These are phyloP conservation scores for Hibiscus mutabilis DNA, from an alignment of 345 rosid genomes.

Conservation along the genomic window DNA sequence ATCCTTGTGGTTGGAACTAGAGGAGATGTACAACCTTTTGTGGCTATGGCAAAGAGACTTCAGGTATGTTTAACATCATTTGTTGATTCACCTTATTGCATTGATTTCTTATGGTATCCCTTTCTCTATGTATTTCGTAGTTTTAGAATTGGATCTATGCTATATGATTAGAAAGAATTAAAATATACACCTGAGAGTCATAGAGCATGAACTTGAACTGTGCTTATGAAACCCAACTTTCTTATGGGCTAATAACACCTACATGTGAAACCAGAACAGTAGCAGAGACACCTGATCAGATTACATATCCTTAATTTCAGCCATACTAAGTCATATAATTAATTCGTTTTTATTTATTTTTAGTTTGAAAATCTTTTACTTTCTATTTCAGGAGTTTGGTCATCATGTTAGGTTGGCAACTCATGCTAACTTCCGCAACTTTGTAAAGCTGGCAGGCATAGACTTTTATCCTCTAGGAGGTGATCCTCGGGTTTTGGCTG, in stretches of 20 bases:
- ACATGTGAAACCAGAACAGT: not conserved
- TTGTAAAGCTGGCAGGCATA: conserved; percentile 78
- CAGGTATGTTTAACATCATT: conserved; percentile 46
- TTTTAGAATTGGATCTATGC: not conserved
- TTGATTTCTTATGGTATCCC: not conserved
- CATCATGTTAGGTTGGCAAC: conserved; percentile 95
- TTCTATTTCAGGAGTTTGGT: conserved; percentile 68
- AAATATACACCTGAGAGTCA: not conserved
- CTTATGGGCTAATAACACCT: not conserved
- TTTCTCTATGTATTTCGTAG: not conserved
- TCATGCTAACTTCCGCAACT: conserved; percentile 73
- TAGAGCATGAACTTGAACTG: not conserved
- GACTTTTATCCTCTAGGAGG: conserved; percentile 94
- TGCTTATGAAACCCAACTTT: not conserved
- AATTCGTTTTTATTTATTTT: not conserved
- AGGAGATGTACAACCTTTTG: conserved; percentile 96
- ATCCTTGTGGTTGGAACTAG: conserved; percentile 97
- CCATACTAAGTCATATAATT: not conserved
- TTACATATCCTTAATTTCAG: not conserved
- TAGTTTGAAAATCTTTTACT: conserved; percentile 4
- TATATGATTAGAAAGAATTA: not conserved
- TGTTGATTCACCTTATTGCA: conserved; percentile 1
- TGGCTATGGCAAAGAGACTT: conserved; percentile 93
- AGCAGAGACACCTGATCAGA: not conserved
- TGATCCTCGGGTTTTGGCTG: conserved; percentile 93